phyloP scores from a whole-genome alignment of 2,329 filamentous ascomycete species.

The Ascochyta pisi region DNA sequence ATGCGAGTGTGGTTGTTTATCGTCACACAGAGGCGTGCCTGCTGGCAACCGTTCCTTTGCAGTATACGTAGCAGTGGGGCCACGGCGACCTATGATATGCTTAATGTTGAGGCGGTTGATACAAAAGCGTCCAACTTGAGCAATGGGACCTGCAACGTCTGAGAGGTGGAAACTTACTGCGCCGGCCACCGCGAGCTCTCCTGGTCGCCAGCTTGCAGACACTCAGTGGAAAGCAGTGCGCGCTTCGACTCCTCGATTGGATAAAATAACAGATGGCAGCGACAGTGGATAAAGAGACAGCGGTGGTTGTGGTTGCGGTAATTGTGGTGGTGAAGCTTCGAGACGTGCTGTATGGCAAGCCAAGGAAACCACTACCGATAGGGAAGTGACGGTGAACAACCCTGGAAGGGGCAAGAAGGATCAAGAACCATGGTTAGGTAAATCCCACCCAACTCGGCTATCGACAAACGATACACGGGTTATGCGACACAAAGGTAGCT shows the following conservation, averaged over 20 bases:
- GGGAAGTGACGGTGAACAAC: slow-evolving; percentile 2
- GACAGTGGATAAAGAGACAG: background rate
- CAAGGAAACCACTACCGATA: slow-evolving; percentile 1
- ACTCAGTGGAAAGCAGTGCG: background rate
- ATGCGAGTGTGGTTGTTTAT: slow-evolving; percentile 27
- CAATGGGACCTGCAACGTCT: background rate
- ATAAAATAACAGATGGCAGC: no score
- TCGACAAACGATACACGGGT: no score
- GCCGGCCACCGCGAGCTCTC: slow-evolving; percentile 27
- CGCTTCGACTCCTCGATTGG: background rate
- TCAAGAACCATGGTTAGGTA: background rate
- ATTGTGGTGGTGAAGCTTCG: background rate
- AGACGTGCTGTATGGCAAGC: background rate
- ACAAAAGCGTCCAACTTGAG: background rate
- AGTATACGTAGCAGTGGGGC: slow-evolving; percentile 18
- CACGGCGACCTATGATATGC: slow-evolving; percentile 27
- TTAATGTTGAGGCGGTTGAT: background rate
- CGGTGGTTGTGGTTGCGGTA: background rate
- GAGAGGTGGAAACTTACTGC: slow-evolving; percentile 28
- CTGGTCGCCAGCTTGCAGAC: slow-evolving; percentile 30
- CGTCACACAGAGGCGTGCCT: slow-evolving; percentile 18
- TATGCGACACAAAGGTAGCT: background rate
- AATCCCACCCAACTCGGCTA: background rate
- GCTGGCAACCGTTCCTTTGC: slow-evolving; percentile 25
- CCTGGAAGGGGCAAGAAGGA: no score